phyloP scores from a whole-genome alignment of 495 filamentous ascomycete genomes.

The Amphirosellinia nigrospora region DNA sequence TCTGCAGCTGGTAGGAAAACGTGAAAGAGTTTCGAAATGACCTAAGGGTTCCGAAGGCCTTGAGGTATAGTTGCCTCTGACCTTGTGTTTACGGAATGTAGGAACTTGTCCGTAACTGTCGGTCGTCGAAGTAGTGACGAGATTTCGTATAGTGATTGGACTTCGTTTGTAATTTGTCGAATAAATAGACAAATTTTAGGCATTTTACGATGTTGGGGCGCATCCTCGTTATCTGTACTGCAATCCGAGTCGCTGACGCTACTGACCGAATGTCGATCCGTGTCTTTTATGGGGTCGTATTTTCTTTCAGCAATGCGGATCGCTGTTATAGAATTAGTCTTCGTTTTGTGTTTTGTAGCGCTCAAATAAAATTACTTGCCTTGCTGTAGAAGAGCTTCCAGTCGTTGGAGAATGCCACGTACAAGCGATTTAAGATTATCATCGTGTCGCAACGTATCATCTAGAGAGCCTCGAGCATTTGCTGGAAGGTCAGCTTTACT shows the following conservation, averaged over 20 bases:
- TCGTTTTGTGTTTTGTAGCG: not conserved
- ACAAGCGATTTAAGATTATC: constrained; percentile 1
- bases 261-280: constrained; percentile 10
- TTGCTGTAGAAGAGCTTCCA: not conserved
- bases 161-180: not conserved
- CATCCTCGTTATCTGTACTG: constrained; percentile 9
- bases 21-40: constrained; percentile 3
- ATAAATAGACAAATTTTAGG: not conserved
- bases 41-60: no score
- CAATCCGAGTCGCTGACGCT: constrained; percentile 3
- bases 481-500: constrained; percentile 10
- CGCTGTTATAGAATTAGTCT: not conserved
- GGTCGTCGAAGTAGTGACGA: constrained; percentile 4
- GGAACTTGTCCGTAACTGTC: constrained; percentile 2
- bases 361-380: not conserved
- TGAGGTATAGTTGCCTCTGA: no score
- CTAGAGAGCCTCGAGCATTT: not conserved
- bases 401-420: not conserved
- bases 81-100: no score
- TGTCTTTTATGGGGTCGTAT: not conserved
- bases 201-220: not conserved
- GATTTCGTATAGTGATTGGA: not conserved
- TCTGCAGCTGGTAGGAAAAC: not conserved
- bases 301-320: not conserved
- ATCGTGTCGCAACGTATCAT: constrained; percentile 4